A percentile compares a stretch with the other conserved stretches of the same genome.
These are phyloP conservation scores for Tolypocladium inflatum DNA, from an alignment of 2,329 filamentous ascomycete genomes.

Conservation along the genomic window DNA sequence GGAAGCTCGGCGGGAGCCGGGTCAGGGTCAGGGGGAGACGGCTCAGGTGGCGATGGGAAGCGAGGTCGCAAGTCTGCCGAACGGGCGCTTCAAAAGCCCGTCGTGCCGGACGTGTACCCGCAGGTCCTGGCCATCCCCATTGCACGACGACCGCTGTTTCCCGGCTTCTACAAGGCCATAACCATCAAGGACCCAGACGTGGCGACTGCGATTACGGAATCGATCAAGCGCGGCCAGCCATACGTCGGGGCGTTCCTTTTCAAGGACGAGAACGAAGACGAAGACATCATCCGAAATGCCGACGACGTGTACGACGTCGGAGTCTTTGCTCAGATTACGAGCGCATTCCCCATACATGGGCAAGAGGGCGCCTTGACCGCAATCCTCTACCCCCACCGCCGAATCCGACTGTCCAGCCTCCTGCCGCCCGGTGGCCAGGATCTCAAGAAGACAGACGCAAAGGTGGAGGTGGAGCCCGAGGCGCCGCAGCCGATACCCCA, in stretches of 20 bases:
- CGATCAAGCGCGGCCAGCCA: conserved; percentile 92
- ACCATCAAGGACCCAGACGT: conserved; percentile 92
- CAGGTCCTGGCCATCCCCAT: conserved; percentile 98
- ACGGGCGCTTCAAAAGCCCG: conserved; percentile 73
- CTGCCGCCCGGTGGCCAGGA: conserved; percentile 56
- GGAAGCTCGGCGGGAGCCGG: conserved; percentile 46
- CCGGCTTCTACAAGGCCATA: conserved; percentile 97
- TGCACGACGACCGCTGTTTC: conserved; percentile 84
- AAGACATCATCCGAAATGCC: conserved; percentile 82
- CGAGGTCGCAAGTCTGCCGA: conserved; percentile 66
- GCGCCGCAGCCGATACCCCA: conserved; percentile 50
- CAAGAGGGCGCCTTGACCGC: conserved; percentile 81
- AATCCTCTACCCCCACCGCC: conserved; percentile 89
- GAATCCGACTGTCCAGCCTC: conserved; percentile 81
- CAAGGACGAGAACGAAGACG: conserved; percentile 90
- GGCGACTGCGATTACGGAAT: conserved; percentile 84
- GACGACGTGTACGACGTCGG: conserved; percentile 93
- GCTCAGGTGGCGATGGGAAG: conserved; percentile 50
- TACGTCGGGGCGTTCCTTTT: conserved; percentile 96
- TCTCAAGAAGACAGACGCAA: conserved; percentile 40
- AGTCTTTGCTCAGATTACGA: conserved; percentile 96
- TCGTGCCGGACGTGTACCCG: conserved; percentile 89
- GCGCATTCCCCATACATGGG: conserved; percentile 82
- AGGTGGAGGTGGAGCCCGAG: conserved; percentile 36
- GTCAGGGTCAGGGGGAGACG: conserved; percentile 40